Conservation (phyloP, 768 basidiomycete genomes). For the Pleurotus pulmonarius region DNA sequence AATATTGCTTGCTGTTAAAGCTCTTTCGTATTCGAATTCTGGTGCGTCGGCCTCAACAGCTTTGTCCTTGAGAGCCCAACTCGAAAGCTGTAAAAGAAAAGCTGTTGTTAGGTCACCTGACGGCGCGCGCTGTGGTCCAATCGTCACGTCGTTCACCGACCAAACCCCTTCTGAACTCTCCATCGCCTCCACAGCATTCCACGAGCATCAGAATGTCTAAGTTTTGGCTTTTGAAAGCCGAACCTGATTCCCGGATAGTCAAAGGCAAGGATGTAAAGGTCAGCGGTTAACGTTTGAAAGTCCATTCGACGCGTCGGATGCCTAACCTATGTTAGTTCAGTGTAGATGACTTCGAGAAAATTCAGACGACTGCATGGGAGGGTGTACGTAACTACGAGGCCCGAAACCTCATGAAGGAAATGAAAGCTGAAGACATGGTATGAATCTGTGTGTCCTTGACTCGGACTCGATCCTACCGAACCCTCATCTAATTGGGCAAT, state of each 20-base stretch:
- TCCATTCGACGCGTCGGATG: not conserved
- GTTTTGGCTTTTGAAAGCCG: conserved; percentile 82
- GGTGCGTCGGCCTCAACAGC: too few relatives aligned
- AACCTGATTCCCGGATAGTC: conserved; percentile 78
- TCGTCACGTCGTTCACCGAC: too few relatives aligned
- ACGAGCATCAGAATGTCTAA: conserved; percentile 5
- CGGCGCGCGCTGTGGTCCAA: too few relatives aligned
- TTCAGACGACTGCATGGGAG: conserved; percentile 75
- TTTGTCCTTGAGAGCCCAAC: too few relatives aligned
- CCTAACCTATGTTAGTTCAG: conserved; percentile 53
- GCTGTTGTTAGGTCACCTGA: too few relatives aligned
- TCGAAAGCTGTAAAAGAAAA: too few relatives aligned
- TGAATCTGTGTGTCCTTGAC: conserved; percentile 10
- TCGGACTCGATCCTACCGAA: not conserved
- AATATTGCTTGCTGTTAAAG: too few relatives aligned
- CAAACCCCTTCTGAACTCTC: too few relatives aligned
- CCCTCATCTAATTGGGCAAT: not conserved
- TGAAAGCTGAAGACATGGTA: conserved; percentile 74
- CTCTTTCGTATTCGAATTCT: too few relatives aligned
- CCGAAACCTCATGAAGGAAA: conserved; percentile 78
- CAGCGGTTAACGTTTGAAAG: conserved; percentile 4
- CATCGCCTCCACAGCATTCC: not conserved
- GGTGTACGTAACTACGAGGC: conserved; percentile 87
- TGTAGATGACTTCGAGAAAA: conserved; percentile 78
- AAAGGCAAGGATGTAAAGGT: conserved; percentile 89